Base-by-base conservation (phyloP, 345 rosid species). In the Carallia brachiata region DNA sequence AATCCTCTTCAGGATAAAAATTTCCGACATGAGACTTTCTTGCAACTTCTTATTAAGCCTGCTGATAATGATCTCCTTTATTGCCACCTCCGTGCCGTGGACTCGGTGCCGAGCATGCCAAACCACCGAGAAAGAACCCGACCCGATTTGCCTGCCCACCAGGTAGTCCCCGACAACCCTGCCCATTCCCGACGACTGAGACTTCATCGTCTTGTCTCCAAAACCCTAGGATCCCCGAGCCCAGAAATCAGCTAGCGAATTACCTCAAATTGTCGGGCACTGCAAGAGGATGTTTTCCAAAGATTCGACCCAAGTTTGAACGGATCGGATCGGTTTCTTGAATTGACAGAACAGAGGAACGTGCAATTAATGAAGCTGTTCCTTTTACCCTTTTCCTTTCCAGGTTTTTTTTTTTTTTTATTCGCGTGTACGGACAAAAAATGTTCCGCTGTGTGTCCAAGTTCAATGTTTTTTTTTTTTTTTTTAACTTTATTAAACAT, bases 81-180 rank as follows among this genome's bases (percentile, higher is more conserved):
- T 96, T 64, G 98, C 99, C 53, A 96, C 99, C 62, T 85, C 90
- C 47, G 93, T 90, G 62, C 97, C 98, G 60, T 92, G 93, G 67
- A 86, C 85, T 30, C 90, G 84, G 81, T 96, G 99, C 78, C 89
- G 81, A 37, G 92, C 99, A 37, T 88, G 96, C 88, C 93, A 96
- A 9, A 96, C 98, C n/a, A 84, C 87, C 2, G 99, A 96, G 87
- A 92, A 96, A 30, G 99, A 96, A 78, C 99, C 98, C 63, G 94
- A 96, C 67, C 99, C 99, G 80, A 95, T 90, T 83, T 89, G 85
- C 44, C 82, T 74, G 36, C 97, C 91, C 28, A 90, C 88, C 73
- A 79, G 65, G 74, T 95, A 95, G 77, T 95, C 94, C 7, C 99
- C 99, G n/a, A 95, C 87, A 31, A 92, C 80, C 70, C 97, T 84